These are phyloP conservation scores for Albugo laibachii DNA, from an alignment of 352 stramenopile species.

Conservation along the genomic window DNA sequence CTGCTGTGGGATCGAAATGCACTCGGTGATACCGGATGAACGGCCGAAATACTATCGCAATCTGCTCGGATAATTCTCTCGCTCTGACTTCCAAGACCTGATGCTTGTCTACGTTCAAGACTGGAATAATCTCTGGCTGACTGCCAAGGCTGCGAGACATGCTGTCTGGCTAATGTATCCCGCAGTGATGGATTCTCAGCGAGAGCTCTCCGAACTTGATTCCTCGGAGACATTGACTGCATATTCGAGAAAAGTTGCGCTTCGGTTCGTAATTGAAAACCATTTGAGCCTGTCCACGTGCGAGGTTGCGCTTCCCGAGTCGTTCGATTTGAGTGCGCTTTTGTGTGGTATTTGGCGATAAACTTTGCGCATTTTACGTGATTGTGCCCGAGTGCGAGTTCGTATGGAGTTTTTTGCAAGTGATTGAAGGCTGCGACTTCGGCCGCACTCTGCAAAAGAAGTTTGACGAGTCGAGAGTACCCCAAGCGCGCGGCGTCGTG, in stretches of 20 bases:
- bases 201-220: neutral
- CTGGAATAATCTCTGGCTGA: neutral
- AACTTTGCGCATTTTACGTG: constrained; percentile 25
- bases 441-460: constrained; percentile 56
- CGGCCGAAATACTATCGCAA: too few relatives aligned
- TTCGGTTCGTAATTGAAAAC: constrained; percentile 15
- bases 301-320: constrained; percentile 5
- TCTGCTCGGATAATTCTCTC: neutral
- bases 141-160: too few relatives aligned
- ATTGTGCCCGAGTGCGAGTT: constrained; percentile 30
- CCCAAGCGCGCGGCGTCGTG: constrained; percentile 52
- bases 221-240: neutral
- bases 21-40: neutral
- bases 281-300: constrained; percentile 23
- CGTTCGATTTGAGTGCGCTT: neutral
- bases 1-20: neutral
- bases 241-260: constrained; percentile 3
- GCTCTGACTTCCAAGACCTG: neutral
- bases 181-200: too few relatives aligned
- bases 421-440: constrained; percentile 39
- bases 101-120: neutral
- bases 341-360: constrained; percentile 29
- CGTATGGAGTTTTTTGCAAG: constrained; percentile 37
- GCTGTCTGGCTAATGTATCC: too few relatives aligned
- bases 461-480: constrained; percentile 35